Percentiles rank a stretch among this genome's conserved stretches.
phyloP scores from a whole-genome alignment of 75 land plant species.

The Sequoia sempervirens region DNA sequence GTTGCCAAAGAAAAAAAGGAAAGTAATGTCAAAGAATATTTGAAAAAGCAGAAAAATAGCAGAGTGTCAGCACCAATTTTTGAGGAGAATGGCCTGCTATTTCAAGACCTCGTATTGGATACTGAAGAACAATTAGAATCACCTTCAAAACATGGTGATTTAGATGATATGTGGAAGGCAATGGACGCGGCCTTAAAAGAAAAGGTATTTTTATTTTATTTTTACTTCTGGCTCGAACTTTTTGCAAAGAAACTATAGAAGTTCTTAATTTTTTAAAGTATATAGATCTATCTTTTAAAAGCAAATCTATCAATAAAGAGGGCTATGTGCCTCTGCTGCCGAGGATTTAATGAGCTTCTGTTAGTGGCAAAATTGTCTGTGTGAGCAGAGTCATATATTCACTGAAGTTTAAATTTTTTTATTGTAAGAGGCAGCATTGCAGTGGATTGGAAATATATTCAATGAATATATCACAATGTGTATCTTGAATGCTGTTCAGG shows the following conservation, averaged over 20 bases:
- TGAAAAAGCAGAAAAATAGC: not conserved
- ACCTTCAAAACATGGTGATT: not conserved
- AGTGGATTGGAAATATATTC: not conserved
- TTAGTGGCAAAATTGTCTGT: not conserved
- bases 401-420: not conserved
- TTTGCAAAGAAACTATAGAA: not conserved
- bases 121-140: not conserved
- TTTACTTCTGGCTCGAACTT: not conserved
- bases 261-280: not conserved
- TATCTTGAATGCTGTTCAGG: not conserved
- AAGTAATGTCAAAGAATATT: not conserved
- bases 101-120: conserved; percentile 3
- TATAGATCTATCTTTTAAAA: not conserved
- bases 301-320: not conserved
- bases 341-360: not conserved
- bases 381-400: not conserved
- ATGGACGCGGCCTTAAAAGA: not conserved
- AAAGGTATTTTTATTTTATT: not conserved
- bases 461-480: not conserved
- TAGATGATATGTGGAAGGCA: not conserved
- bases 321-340: not conserved
- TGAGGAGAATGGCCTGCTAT: not conserved
- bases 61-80: not conserved
- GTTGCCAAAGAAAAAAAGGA: not conserved
- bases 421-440: not conserved